Evolutionary conservation across 2,329 filamentous ascomycete species (phyloP), one percentile per base, ranked within the genome.

Genomic region (Tolypocladium capitatum): DNA sequence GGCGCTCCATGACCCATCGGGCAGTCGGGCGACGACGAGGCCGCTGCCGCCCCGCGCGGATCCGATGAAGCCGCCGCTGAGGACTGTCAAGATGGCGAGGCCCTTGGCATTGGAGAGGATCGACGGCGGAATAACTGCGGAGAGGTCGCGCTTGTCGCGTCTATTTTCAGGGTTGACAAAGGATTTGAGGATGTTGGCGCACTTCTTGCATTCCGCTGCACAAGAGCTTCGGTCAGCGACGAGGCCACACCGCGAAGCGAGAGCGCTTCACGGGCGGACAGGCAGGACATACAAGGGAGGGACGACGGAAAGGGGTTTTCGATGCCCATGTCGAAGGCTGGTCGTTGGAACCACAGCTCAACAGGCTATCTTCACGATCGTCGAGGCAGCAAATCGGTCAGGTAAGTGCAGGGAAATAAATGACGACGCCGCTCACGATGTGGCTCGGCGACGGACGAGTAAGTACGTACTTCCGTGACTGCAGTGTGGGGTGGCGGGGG

Each of bases 141-240:
- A 92, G 48, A 92, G 91, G 6, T 91, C 89, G 65, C 20, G 91
- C 72, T 71, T 97, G 91, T 62, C 83, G 80, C 20, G 38, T 24
- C 14, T 42, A 7, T 42, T 42, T 16, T 28, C 16, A 30, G 92
- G 92, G 63, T 97, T 92, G 63, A 97, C 79, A 65, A 98, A 98
- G 13, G 90, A 94, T 42, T 86, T 80, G 57, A 98, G 78, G 60
- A 97, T 97, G 74, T 94, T 95, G 63, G 86, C 86, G 63, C 89
- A 92, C 70, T 98, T 98, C 68, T 85, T 92, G 72, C 92, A 97
- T 72, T 98, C 92, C 72, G 88, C 91, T 96, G 67, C 43, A 4
- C 24, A 18, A 30, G 18, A 46, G 43, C 18, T 28, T 2, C 5
- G 18, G 41, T 47, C 40, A 43, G 46, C 33, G 14, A 47, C 18